These are phyloP conservation scores for Aphanomyces euteiches DNA, from an alignment of 352 stramenopile species.

Conservation along the genomic window DNA sequence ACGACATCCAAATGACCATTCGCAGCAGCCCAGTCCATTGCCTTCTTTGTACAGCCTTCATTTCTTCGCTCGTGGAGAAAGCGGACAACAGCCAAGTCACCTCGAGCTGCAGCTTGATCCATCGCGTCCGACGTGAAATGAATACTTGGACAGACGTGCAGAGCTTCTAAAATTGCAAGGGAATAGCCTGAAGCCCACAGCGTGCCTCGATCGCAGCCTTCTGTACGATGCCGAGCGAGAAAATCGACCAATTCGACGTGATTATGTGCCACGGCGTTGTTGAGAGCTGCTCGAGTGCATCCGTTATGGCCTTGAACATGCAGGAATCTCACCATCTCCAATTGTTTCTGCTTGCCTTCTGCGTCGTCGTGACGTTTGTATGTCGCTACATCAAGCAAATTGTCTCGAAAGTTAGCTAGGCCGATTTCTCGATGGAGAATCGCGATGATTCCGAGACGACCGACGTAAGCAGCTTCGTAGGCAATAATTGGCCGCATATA, in stretches of 20 bases:
- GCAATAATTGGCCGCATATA: slow-evolving; percentile 2
- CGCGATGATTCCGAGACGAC: not conserved
- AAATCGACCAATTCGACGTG: slow-evolving; percentile 2
- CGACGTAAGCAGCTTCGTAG: not conserved
- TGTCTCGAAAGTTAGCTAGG: not conserved
- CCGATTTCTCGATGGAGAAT: not conserved
- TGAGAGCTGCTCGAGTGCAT: not conserved
- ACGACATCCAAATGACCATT: too few species aligned
- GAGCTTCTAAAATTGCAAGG: not conserved
- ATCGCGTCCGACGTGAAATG: not conserved
- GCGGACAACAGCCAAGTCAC: too few species aligned
- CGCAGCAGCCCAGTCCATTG: not conserved
- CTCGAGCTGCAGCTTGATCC: too few species aligned
- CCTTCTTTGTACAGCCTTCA: not conserved
- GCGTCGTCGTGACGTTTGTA: slow-evolving; percentile 4
- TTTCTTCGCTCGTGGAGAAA: not conserved
- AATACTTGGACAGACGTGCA: not conserved
- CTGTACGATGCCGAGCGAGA: not conserved
- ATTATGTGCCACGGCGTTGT: not conserved
- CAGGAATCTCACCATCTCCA: not conserved
- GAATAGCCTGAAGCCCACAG: not conserved
- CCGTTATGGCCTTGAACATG: not conserved
- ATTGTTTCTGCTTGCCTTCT: not conserved
- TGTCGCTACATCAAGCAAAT: not conserved
- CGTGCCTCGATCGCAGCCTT: not conserved